Base-by-base conservation (phyloP, 495 filamentous ascomycete genomes). In the Podospora didyma region DNA sequence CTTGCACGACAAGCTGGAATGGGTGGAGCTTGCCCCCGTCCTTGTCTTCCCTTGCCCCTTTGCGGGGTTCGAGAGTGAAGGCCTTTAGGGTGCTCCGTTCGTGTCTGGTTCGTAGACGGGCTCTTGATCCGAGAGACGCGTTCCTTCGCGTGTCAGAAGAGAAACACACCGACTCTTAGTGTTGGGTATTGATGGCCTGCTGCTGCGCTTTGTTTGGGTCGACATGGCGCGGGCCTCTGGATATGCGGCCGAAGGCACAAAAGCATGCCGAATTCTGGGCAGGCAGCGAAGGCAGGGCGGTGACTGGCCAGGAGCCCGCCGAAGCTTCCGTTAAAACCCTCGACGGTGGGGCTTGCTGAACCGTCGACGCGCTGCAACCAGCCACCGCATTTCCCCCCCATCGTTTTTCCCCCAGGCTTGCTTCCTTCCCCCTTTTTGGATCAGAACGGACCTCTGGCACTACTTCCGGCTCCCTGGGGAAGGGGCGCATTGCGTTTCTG, bases 181-280 rank as follows among this genome's bases (percentile, higher is more conserved):
- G 58, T 67, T 69, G 67, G 65, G 63, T 58, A 63, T 53, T 47
- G 64, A 65, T 51, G 59, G 53, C 34, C 45, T 56, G 47, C 45
- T 56, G 47, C 34, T 20, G 51, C 49, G 53, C 49, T 58, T 51
- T 66, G 59, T 61, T 69, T 62, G 57, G 66, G 66, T 61, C 62
- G 51, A 28, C 44, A 63, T 63, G 59, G 56, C 51, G 66, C 68
- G 62, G 69, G 69, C 68, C 69, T 64, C 62, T 21, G 44, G 46
- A 60, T 72, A 72, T 72, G 69, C 69, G 69, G 69, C 68, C 69
- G 67, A 34, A 37, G 47, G 67, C 69, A 66, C 59, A 63, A 31
- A 31, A 31, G 26, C 26, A 31, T 9, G 26, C 26, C 49, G 52
- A 58, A 47, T 50, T 52, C 61, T 63, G 61, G 59, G 62, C 60